A percentile compares a stretch with the other conserved stretches of the same genome.
These are phyloP conservation scores for Aspergillus arachidicola DNA, from an alignment of 2,329 filamentous ascomycete genomes.

Conservation along the genomic window DNA sequence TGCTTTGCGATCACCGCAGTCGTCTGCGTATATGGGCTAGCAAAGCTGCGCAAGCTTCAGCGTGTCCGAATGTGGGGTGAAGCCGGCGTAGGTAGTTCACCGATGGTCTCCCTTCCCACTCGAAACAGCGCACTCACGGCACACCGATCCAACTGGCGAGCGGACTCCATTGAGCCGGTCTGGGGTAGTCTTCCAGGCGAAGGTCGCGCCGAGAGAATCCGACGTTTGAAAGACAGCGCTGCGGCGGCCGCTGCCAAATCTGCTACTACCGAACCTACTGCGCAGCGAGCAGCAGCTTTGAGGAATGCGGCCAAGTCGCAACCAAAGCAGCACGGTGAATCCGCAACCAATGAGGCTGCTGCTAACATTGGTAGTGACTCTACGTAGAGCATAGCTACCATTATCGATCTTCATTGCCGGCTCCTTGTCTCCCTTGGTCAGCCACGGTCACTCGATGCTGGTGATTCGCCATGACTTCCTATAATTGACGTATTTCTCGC, in stretches of 20 bases:
- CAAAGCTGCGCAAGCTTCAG: slow-evolving; percentile 82
- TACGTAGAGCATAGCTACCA: neutral
- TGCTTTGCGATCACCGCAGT: slow-evolving; percentile 73
- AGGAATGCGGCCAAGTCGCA: neutral
- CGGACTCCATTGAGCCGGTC: slow-evolving; percentile 46
- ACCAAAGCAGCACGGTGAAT: neutral
- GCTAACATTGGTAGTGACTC: neutral
- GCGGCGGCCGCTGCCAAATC: slow-evolving; percentile 24
- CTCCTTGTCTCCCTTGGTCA: neutral
- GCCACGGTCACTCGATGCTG: neutral
- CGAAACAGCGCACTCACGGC: slow-evolving; percentile 25
- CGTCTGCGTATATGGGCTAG: slow-evolving; percentile 81
- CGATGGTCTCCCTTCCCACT: slow-evolving; percentile 30
- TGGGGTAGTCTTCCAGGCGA: slow-evolving; percentile 44
- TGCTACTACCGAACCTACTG: slow-evolving; percentile 15
- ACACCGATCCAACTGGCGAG: slow-evolving; percentile 44
- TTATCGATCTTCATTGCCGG: neutral
- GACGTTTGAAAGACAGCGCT: slow-evolving; percentile 37
- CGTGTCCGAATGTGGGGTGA: slow-evolving; percentile 83
- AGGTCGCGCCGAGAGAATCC: slow-evolving; percentile 39
- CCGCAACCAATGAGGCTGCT: neutral
- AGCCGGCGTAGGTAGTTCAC: slow-evolving; percentile 42
- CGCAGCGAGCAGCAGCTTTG: slow-evolving; percentile 9
- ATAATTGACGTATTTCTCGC: neutral
- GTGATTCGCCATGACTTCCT: neutral